Evolutionary conservation across 352 stramenopile species (phyloP).

Genomic region (Phytopythium ostracodes): DNA sequence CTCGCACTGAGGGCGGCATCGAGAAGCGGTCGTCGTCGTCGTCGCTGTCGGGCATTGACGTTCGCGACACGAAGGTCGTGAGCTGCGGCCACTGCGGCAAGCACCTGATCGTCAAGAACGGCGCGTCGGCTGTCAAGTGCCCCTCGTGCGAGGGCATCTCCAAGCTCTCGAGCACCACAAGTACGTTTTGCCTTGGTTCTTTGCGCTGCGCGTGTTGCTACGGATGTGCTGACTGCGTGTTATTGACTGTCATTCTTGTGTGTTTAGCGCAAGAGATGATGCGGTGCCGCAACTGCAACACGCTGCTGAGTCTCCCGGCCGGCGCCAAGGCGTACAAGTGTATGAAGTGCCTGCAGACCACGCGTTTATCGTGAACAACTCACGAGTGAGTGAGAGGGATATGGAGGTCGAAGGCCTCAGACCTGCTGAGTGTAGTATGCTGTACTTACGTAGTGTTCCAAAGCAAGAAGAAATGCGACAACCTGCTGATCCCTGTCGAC

Average conservation of each 20-base stretch:
- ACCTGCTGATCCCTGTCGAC: background rate
- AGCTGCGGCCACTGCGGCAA: conserved; percentile 84
- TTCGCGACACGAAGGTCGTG: conserved; percentile 81
- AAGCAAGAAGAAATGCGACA: conserved; percentile 3
- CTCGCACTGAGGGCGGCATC: background rate
- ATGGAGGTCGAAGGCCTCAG: background rate
- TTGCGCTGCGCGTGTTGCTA: background rate
- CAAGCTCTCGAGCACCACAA: conserved; percentile 78
- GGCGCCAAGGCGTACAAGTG: conserved; percentile 87
- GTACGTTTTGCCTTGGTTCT: conserved; percentile 35
- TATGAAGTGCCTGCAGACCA: conserved; percentile 86
- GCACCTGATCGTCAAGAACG: conserved; percentile 79
- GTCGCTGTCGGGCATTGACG: conserved; percentile 44
- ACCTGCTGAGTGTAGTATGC: background rate
- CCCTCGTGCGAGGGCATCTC: conserved; percentile 75
- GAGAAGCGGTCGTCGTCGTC: conserved; percentile 1
- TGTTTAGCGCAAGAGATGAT: conserved; percentile 79
- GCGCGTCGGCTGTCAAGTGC: conserved; percentile 76
- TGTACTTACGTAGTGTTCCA: background rate
- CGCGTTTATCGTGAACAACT: conserved; percentile 51
- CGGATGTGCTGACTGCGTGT: conserved; percentile 13
- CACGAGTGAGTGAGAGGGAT: no score
- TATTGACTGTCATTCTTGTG: conserved; percentile 5
- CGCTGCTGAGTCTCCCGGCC: conserved; percentile 71
- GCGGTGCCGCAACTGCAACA: conserved; percentile 86